A percentile compares a stretch with the other conserved stretches of the same genome.
phyloP scores from a whole-genome alignment of 73 alveolate species.

The Paramecium sexaurelia region DNA sequence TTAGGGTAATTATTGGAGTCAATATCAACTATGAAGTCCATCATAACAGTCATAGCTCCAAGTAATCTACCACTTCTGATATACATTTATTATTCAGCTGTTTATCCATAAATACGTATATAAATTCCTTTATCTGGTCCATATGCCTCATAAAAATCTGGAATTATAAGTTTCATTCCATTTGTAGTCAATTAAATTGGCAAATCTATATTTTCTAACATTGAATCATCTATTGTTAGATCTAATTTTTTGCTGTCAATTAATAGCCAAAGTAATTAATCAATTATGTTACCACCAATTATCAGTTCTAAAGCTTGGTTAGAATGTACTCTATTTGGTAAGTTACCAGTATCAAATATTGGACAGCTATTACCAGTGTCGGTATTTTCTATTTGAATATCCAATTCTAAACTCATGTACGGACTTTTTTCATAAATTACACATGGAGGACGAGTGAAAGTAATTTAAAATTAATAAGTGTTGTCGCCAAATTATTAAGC shows the following conservation, averaged over 20 bases:
- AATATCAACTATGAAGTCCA: conserved; percentile 11
- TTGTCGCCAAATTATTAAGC: conserved; percentile 26
- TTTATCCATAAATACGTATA: not conserved
- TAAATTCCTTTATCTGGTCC: conserved; percentile 45
- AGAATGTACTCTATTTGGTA: not conserved
- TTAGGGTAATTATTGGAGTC: not conserved
- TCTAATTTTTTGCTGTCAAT: not conserved
- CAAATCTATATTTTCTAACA: not conserved
- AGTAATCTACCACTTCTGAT: conserved; percentile 49
- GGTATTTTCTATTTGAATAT: not conserved
- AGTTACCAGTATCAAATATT: conserved; percentile 18
- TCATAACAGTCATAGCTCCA: conserved; percentile 1
- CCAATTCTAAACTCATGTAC: not conserved
- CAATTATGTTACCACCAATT: conserved; percentile 23
- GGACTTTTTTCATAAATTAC: not conserved
- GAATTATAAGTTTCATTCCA: conserved; percentile 14
- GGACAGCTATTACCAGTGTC: not conserved
- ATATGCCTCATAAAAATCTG: conserved; percentile 30
- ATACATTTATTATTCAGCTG: not conserved
- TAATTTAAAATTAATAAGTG: not conserved
- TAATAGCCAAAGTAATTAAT: not conserved
- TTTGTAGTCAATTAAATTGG: conserved; percentile 30
- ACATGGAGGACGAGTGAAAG: not conserved
- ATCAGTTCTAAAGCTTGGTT: not conserved
- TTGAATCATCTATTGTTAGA: not conserved